These are phyloP conservation scores for Lactifluus pinguis DNA, from an alignment of 768 basidiomycete species.

Conservation along the genomic window DNA sequence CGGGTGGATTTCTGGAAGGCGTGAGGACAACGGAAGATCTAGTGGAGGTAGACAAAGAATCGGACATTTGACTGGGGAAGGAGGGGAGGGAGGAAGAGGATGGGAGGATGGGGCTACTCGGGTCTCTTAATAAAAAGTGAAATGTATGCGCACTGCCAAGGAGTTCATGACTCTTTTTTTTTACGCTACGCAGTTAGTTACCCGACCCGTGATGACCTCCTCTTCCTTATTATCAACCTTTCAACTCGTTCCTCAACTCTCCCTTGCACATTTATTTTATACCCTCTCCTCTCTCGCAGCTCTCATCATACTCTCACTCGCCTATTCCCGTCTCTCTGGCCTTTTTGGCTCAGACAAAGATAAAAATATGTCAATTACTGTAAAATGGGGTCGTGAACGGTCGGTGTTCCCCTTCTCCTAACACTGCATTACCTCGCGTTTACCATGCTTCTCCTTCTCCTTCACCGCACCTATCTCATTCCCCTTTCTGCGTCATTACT, in stretches of 20 bases:
- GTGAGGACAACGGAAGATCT: slow-evolving; percentile 12
- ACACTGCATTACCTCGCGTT: slow-evolving; percentile 1
- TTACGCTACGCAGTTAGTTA: too few relatives aligned
- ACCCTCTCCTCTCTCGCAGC: background rate
- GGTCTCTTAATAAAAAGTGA: background rate
- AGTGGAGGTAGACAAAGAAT: slow-evolving; percentile 18
- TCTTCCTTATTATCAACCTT: background rate
- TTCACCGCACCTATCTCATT: slow-evolving; percentile 1
- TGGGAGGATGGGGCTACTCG: background rate
- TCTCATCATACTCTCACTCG: slow-evolving; percentile 26
- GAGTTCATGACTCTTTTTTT: too few relatives aligned
- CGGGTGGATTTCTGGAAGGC: slow-evolving; percentile 15
- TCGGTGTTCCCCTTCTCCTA: slow-evolving; percentile 18
- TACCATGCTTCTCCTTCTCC: slow-evolving; percentile 5
- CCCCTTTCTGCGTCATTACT: background rate
- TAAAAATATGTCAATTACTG: slow-evolving; percentile 19
- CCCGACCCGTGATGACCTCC: background rate
- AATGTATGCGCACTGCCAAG: too few relatives aligned
- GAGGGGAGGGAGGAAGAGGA: slow-evolving; percentile 16
- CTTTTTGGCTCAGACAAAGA: slow-evolving; percentile 16
- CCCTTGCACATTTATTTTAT: background rate
- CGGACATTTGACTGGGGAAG: slow-evolving; percentile 21
- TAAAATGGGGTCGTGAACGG: slow-evolving; percentile 45
- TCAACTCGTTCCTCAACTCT: background rate
- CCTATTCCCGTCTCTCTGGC: slow-evolving; percentile 23